phyloP scores from a whole-genome alignment of 2,329 filamentous ascomycete species.

The Hypoxylon sp. region DNA sequence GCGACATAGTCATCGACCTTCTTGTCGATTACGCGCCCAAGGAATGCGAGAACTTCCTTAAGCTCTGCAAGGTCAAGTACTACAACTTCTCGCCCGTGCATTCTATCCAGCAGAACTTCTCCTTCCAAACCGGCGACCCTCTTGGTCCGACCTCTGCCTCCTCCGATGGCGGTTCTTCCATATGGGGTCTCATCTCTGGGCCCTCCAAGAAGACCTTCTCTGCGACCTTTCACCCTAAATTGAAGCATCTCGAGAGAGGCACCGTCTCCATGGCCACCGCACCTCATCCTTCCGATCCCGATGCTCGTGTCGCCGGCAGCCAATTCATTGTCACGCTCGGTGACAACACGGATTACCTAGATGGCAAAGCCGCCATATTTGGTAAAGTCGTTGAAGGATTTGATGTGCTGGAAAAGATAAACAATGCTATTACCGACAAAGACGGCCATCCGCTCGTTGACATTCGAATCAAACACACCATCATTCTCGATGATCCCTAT shows the following conservation, averaged over 20 bases:
- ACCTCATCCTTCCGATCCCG: slow-evolving; percentile 80
- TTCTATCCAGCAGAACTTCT: slow-evolving; percentile 93
- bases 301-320: slow-evolving; percentile 85
- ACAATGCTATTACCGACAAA: slow-evolving; percentile 88
- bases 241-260: slow-evolving; percentile 90
- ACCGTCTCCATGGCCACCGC: slow-evolving; percentile 99
- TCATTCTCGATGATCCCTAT: slow-evolving; percentile 92
- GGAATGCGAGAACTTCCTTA: slow-evolving; percentile 97
- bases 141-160: slow-evolving; percentile 86
- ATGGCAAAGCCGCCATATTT: slow-evolving; percentile 95
- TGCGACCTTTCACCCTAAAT: slow-evolving; percentile 86
- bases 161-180: slow-evolving; percentile 92
- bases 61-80: slow-evolving; percentile 99
- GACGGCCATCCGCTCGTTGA: slow-evolving; percentile 91
- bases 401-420: slow-evolving; percentile 93
- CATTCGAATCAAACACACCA: slow-evolving; percentile 93
- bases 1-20: slow-evolving; percentile 95
- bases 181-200: slow-evolving; percentile 87
- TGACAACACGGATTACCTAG: slow-evolving; percentile 89
- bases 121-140: slow-evolving; percentile 95
- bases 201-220: slow-evolving; percentile 82
- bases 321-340: slow-evolving; percentile 96
- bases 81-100: slow-evolving; percentile 98
- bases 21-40: slow-evolving; percentile 90
- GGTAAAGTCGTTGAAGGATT: slow-evolving; percentile 97